These are phyloP conservation scores for Mallotus nudiflorus DNA, from an alignment of 345 rosid genomes.

Conservation along the genomic window DNA sequence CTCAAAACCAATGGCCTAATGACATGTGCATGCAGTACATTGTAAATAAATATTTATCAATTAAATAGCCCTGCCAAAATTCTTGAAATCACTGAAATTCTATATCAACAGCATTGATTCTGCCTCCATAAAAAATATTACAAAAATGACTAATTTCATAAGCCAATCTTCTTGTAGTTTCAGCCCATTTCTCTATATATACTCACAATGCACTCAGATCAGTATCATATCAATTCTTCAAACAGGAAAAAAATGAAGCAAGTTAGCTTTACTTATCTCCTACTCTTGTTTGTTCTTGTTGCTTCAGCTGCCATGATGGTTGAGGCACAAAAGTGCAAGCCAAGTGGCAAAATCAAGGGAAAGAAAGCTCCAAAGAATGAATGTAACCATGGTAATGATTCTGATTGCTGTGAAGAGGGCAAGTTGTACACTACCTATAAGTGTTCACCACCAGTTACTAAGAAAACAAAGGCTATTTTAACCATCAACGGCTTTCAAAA, in stretches of 20 bases:
- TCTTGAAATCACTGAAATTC: background rate
- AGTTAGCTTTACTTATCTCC: background rate
- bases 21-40: too few relatives aligned
- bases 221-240: background rate
- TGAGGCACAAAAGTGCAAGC: constrained; percentile 16
- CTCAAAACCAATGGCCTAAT: too few relatives aligned
- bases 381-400: background rate
- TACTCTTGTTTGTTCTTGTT: constrained; percentile 6
- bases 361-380: constrained; percentile 10
- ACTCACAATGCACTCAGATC: background rate
- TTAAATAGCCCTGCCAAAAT: background rate
- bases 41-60: too few relatives aligned
- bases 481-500: constrained; percentile 16
- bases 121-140: background rate
- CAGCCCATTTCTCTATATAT: constrained; percentile 7
- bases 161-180: background rate
- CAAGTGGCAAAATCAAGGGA: constrained; percentile 11
- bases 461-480: constrained; percentile 12
- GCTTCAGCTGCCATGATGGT: background rate
- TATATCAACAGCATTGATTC: background rate
- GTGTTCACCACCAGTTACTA: constrained; percentile 16
- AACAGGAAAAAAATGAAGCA: constrained; percentile 23
- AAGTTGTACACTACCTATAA: constrained; percentile 5
- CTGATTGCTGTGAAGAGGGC: constrained; percentile 19
- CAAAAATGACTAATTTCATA: background rate